Evolutionary conservation across 108 stramenopile genomes (phyloP), one percentile per base, ranked within the genome.

Genomic region (Asterionellopsis glacialis): DNA sequence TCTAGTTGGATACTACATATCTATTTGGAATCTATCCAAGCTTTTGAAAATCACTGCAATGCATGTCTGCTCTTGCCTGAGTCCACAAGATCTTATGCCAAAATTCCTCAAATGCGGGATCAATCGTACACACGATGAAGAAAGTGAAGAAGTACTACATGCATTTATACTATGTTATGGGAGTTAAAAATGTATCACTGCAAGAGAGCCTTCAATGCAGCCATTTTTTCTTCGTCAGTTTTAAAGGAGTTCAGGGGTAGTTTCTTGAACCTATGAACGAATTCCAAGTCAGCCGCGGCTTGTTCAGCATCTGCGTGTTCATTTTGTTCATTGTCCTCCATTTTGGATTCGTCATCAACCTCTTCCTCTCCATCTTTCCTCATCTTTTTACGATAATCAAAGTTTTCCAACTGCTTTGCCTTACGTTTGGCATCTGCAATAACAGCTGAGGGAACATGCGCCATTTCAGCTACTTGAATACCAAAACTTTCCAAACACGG

Each of bases 401-500:
- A 93, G 54, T 88, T 75, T 75, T 97, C 96, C 55, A 97, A 74
- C 61, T 90, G 82, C 38, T 65, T 69, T 10, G 96, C 96, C 75
- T 95, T 97, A 1, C 91, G 74, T 65, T 95, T 95, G 55, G 98
- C 98, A 76, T 95, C 95, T 41, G 69, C 72, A 42, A 99, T 91
- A 21, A 96, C 94, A 18, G 57, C 59, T 0, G 50, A 9, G 1
- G 97, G 99, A 52, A 98, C 92, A 43, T 85, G 68, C 3, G 98
- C 96, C 89, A 96, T 88, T 60, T 85, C 86, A 13, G 97, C 99
- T 13, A 98, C 97, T 63, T 95, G 93, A 57, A 99, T 93, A 25
- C 99, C 99, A 77, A 96, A 99, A 18, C 87, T 90, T 59, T 97
- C 85, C 21, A 86, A 67, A 72, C 97, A 98, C 1, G 95, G 89